Percentiles rank a stretch among this genome's conserved stretches.
Conservation (phyloP, 257 asterid genomes). For the Osmanthus fragrans region DNA sequence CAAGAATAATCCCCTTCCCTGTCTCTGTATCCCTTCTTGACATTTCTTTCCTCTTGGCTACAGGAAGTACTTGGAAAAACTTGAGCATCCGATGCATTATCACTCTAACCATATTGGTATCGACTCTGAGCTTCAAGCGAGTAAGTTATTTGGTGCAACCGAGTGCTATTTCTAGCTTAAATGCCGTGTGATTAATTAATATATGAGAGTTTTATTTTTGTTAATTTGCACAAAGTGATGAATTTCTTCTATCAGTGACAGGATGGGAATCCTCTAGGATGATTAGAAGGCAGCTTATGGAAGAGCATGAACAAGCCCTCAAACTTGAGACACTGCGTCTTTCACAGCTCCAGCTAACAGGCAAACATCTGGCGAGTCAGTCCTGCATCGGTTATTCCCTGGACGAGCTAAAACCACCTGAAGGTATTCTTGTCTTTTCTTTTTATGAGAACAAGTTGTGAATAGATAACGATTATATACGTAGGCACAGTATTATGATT, state of each 20-base stretch:
- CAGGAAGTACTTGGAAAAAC: conserved; percentile 67
- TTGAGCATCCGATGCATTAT: conserved; percentile 50
- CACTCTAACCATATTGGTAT: conserved; percentile 39
- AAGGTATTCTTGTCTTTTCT: conserved; percentile 36
- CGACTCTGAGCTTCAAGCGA: conserved; percentile 49
- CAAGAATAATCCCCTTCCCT: not conserved
- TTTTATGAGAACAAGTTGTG: not conserved
- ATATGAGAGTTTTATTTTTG: not conserved
- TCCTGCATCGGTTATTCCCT: conserved; percentile 41
- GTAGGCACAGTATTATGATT: not conserved
- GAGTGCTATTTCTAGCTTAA: not conserved
- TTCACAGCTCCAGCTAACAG: conserved; percentile 55
- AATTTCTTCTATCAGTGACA: conserved; percentile 21
- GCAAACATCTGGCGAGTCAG: conserved; percentile 36
- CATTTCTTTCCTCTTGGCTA: conserved; percentile 1
- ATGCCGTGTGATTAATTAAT: not conserved
- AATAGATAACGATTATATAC: not conserved
- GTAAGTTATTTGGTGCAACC: conserved; percentile 35
- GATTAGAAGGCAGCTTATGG: conserved; percentile 49
- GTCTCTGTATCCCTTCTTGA: not conserved
- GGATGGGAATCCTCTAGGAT: conserved; percentile 58
- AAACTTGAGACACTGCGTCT: conserved; percentile 60
- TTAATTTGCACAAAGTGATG: not conserved
- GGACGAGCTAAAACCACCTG: conserved; percentile 48
- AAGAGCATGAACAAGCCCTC: conserved; percentile 50